phyloP scores from a whole-genome alignment of 176 grass and related monocot genomes.

The Canna indica region DNA sequence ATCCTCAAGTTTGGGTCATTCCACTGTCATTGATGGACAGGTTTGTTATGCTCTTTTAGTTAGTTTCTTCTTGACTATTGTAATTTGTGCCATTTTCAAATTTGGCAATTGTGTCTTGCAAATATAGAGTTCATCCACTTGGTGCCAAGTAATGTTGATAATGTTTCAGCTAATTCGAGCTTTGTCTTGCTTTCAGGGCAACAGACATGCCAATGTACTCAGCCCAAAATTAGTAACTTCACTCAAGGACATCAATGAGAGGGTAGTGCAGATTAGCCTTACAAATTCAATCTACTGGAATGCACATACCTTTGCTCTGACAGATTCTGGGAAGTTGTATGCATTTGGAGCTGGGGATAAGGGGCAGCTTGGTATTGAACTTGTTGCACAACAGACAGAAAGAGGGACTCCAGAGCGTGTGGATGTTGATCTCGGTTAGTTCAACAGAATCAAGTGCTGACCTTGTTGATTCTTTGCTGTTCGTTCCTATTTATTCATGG shows the following conservation, averaged over 20 bases:
- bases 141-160: neutral
- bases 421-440: slow-evolving; percentile 53
- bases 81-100: too few species aligned
- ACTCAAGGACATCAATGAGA: slow-evolving; percentile 59
- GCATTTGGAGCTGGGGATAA: slow-evolving; percentile 80
- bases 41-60: slow-evolving; percentile 24
- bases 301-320: slow-evolving; percentile 85
- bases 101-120: too few species aligned
- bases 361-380: slow-evolving; percentile 72
- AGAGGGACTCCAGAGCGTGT: slow-evolving; percentile 58
- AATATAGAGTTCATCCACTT: neutral
- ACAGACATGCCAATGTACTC: slow-evolving; percentile 57
- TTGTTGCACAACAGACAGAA: slow-evolving; percentile 61
- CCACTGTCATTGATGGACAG: slow-evolving; percentile 38
- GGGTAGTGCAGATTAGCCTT: slow-evolving; percentile 44
- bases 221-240: slow-evolving; percentile 73
- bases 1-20: slow-evolving; percentile 81
- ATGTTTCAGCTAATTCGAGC: slow-evolving; percentile 5
- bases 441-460: neutral
- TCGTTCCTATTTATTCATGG: neutral
- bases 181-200: slow-evolving; percentile 47
- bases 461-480: slow-evolving; percentile 11
- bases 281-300: slow-evolving; percentile 92
- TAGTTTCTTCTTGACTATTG: neutral
- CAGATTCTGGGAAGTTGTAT: slow-evolving; percentile 63